Conservation (phyloP, 306 rosid species). For the Cucumis cinereus region DNA sequence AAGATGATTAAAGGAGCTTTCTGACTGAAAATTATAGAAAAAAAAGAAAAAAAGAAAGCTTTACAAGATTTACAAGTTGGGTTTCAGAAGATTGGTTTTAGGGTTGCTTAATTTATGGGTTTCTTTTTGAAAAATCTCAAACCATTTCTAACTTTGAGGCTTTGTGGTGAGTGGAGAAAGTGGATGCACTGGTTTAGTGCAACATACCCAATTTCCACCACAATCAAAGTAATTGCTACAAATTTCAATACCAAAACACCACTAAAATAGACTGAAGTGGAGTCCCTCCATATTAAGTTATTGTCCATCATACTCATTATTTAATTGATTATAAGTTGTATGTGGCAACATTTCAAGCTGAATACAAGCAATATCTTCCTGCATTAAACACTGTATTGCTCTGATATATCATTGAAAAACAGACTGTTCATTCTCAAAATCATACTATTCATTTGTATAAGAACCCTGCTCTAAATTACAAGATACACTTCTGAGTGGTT, state of each 20-base stretch:
- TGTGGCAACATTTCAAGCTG: background rate
- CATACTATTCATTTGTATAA: too few relatives aligned
- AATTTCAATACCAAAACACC: background rate
- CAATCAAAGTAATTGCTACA: background rate
- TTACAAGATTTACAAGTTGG: background rate
- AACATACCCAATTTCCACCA: background rate
- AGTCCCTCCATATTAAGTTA: background rate
- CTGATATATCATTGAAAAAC: background rate
- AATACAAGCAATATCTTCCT: background rate
- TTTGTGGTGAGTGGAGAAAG: conserved; percentile 6
- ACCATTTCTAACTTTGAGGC: background rate
- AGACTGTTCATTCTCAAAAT: background rate
- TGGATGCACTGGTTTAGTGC: conserved; percentile 7
- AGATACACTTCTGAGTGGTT: too few relatives aligned
- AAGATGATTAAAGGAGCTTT: background rate
- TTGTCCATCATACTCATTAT: background rate
- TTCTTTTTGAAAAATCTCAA: background rate
- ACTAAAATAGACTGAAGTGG: background rate
- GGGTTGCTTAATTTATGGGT: background rate
- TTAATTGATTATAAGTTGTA: background rate
- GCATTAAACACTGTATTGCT: background rate
- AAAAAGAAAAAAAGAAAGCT: background rate
- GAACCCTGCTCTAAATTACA: too few relatives aligned
- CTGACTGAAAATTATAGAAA: background rate
- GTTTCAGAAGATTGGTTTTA: background rate